phyloP scores from a whole-genome alignment of 2,329 filamentous ascomycete genomes.

The Arachnomyces sp. region DNA sequence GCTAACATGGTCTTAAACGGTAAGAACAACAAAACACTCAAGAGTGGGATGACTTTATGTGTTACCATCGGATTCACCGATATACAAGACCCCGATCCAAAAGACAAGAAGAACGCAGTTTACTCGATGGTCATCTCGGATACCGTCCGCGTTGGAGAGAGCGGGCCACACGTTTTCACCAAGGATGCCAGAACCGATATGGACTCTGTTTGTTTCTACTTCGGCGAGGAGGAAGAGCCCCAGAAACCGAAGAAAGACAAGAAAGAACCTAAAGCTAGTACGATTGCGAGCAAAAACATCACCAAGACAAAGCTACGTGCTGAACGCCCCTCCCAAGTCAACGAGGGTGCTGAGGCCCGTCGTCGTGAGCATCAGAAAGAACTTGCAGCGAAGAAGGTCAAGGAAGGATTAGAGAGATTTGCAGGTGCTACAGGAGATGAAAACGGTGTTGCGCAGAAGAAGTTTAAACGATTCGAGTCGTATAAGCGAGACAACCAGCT shows the following conservation, averaged over 20 bases:
- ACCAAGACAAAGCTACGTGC: conserved; percentile 87
- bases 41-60: conserved; percentile 94
- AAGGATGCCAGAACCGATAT: conserved; percentile 85
- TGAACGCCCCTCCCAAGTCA: conserved; percentile 77
- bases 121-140: conserved; percentile 90
- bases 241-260: conserved; percentile 74
- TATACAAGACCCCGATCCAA: conserved; percentile 75
- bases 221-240: conserved; percentile 85
- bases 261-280: conserved; percentile 77
- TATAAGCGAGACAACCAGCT: conserved; percentile 98
- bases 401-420: conserved; percentile 77
- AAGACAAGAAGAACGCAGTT: conserved; percentile 80
- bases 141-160: conserved; percentile 76
- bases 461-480: conserved; percentile 97
- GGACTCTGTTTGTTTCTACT: conserved; percentile 95
- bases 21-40: conserved; percentile 75
- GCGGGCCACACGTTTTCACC: conserved; percentile 71
- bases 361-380: conserved; percentile 91
- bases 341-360: conserved; percentile 81
- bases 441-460: conserved; percentile 90
- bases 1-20: conserved; percentile 73
- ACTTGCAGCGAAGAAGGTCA: conserved; percentile 77
- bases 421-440: conserved; percentile 75
- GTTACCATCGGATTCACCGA: conserved; percentile 86
- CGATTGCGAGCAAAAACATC: conserved; percentile 89